phyloP scores from a whole-genome alignment of 140 eudicot genomes.

The Oenanthe javanica region DNA sequence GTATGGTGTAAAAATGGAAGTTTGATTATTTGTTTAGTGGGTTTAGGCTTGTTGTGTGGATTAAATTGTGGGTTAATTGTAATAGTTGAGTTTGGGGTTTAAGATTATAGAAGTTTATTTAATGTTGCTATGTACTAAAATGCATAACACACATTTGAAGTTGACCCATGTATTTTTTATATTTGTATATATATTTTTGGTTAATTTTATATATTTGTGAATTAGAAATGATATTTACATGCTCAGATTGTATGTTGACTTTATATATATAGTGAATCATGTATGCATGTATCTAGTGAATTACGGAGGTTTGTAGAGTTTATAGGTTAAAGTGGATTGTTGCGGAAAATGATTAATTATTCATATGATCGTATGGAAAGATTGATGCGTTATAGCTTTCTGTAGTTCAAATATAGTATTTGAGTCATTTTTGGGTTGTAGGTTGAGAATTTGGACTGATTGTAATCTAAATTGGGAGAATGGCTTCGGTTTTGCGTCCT shows the following conservation, averaged over 20 bases:
- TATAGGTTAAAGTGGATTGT: not conserved
- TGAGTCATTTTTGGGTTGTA: slow-evolving; percentile 1
- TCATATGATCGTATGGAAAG: not conserved
- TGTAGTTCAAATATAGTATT: not conserved
- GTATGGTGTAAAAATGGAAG: not conserved
- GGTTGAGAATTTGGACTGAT: slow-evolving; percentile 22
- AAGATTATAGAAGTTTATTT: not conserved
- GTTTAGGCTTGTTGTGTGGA: not conserved
- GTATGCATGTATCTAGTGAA: not conserved
- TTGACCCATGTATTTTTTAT: not conserved
- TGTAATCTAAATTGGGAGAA: slow-evolving; percentile 20
- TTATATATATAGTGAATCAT: not conserved
- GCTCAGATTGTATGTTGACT: not conserved
- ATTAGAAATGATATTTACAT: not conserved
- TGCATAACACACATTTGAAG: not conserved
- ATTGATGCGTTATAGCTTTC: not conserved
- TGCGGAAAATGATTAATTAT: not conserved
- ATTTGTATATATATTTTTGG: not conserved
- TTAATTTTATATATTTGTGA: not conserved
- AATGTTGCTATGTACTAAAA: not conserved
- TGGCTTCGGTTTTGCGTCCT: slow-evolving; percentile 60
- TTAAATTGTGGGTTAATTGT: not conserved
- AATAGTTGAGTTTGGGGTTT: not conserved
- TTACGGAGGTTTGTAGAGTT: not conserved
- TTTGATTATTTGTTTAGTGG: not conserved